Conservation (phyloP, 495 filamentous ascomycete species). For the Trichoderma orchidacearum region DNA sequence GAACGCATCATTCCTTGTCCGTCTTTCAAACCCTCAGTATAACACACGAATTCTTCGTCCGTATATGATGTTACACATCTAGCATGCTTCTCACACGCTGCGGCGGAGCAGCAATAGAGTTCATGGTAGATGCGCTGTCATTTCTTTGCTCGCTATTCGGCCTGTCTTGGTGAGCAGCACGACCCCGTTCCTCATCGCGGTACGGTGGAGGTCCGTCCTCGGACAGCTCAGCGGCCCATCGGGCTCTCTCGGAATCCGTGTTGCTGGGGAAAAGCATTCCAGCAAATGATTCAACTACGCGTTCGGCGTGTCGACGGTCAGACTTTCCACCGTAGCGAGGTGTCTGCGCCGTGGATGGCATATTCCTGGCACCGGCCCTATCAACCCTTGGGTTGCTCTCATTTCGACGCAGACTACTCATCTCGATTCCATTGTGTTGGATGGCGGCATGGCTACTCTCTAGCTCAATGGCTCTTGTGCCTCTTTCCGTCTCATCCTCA, state of each 20-base stretch:
- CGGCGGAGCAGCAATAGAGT: constrained; percentile 23
- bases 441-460: constrained; percentile 28
- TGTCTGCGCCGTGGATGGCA: not conserved
- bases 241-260: not conserved
- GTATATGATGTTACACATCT: constrained; percentile 27
- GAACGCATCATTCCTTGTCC: too few species aligned
- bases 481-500: not conserved
- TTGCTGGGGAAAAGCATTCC: constrained; percentile 21
- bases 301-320: constrained; percentile 18
- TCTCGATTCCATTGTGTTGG: constrained; percentile 19
- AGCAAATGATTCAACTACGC: constrained; percentile 18
- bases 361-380: not conserved
- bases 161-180: constrained; percentile 4
- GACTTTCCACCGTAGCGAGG: constrained; percentile 19
- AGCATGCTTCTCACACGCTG: constrained; percentile 44
- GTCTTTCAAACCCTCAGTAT: too few species aligned
- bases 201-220: constrained; percentile 20
- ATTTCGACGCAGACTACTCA: constrained; percentile 16
- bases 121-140: constrained; percentile 14
- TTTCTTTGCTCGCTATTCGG: constrained; percentile 15
- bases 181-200: constrained; percentile 11
- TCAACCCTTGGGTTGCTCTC: constrained; percentile 3
- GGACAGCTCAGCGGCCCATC: constrained; percentile 13
- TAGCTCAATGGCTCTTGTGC: not conserved
- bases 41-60: too few species aligned